These are phyloP conservation scores for Exutisphaerella laricina DNA, from an alignment of 2,329 filamentous ascomycete species.

Conservation along the genomic window DNA sequence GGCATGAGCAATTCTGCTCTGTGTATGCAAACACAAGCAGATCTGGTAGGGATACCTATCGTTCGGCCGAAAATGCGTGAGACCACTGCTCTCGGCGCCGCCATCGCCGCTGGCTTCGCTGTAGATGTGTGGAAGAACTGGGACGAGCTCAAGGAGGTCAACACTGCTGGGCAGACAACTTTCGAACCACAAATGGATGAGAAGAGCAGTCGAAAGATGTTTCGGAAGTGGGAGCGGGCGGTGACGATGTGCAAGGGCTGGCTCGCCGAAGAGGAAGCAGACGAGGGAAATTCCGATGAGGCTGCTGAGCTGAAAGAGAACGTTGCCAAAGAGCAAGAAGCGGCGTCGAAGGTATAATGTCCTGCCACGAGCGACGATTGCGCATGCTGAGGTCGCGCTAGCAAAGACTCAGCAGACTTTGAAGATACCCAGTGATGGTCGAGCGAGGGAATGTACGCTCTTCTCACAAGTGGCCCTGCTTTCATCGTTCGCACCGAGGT, in stretches of 20 bases:
- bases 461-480: too few relatives aligned
- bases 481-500: too few relatives aligned
- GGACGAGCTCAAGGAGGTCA: conserved; percentile 67
- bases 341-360: too few relatives aligned
- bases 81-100: conserved; percentile 81
- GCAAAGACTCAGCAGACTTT: too few relatives aligned
- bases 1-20: conserved; percentile 85
- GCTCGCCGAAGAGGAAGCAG: conserved; percentile 32
- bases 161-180: conserved; percentile 60
- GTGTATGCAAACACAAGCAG: conserved; percentile 86
- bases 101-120: conserved; percentile 83
- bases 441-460: too few relatives aligned
- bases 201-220: conserved; percentile 49
- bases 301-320: too few relatives aligned
- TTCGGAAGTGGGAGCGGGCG: conserved; percentile 67
- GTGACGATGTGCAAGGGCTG: conserved; percentile 75
- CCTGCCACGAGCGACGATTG: too few relatives aligned
- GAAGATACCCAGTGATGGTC: too few relatives aligned
- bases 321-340: too few relatives aligned
- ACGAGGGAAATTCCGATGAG: too few relatives aligned
- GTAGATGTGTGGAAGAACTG: conserved; percentile 72
- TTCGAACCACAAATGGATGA: conserved; percentile 63
- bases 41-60: conserved; percentile 77
- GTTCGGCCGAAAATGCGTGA: conserved; percentile 83
- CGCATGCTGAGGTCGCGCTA: too few relatives aligned